phyloP scores from a whole-genome alignment of 2,329 filamentous ascomycete genomes.

The Grosmannia serpens region DNA sequence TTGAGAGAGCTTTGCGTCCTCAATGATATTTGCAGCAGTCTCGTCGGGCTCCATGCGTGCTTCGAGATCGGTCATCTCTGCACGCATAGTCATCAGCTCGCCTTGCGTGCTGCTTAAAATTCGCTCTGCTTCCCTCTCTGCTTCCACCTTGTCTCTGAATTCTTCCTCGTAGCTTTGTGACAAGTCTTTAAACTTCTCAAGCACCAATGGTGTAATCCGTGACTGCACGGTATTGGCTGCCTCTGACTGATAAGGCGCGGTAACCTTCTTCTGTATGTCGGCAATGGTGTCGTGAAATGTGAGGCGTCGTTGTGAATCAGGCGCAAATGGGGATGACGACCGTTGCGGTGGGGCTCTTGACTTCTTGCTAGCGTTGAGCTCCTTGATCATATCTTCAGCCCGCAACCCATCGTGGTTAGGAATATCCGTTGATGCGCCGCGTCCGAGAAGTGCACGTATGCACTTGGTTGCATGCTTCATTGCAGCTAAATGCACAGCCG shows the following conservation, averaged over 20 bases:
- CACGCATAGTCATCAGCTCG: conserved; percentile 50
- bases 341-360: conserved; percentile 55
- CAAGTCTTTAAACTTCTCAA: conserved; percentile 62
- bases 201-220: conserved; percentile 56
- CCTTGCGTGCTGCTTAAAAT: conserved; percentile 55
- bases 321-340: conserved; percentile 63
- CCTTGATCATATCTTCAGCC: conserved; percentile 73
- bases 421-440: conserved; percentile 75
- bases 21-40: conserved; percentile 34
- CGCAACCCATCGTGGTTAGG: conserved; percentile 71
- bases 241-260: conserved; percentile 41
- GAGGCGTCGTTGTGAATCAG: conserved; percentile 45
- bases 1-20: conserved; percentile 36
- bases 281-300: conserved; percentile 39
- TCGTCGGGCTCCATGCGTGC: conserved; percentile 44
- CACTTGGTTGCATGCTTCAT: conserved; percentile 83
- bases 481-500: conserved; percentile 63
- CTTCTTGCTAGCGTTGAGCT: conserved; percentile 57
- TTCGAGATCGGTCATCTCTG: conserved; percentile 48
- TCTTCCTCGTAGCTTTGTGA: conserved; percentile 64
- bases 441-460: conserved; percentile 64
- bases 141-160: conserved; percentile 59
- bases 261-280: conserved; percentile 30
- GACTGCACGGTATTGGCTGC: conserved; percentile 59
- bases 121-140: conserved; percentile 55